phyloP scores from a whole-genome alignment of 2,329 filamentous ascomycete genomes.

The Chaetomiaceae sp. region DNA sequence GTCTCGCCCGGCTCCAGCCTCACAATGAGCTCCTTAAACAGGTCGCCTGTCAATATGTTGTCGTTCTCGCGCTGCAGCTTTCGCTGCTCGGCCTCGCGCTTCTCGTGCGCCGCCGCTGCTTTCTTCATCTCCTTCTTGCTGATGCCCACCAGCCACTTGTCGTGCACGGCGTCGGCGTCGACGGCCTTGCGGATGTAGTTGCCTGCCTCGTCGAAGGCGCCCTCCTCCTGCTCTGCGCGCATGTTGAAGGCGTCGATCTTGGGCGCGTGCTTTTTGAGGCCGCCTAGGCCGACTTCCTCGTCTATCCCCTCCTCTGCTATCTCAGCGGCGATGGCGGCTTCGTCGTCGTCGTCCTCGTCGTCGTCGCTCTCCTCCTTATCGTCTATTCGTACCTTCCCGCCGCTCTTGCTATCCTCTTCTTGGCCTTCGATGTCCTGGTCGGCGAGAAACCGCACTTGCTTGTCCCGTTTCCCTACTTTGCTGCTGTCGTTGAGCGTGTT shows the following conservation, averaged over 20 bases:
- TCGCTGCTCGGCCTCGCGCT: conserved; percentile 71
- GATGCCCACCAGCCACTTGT: conserved; percentile 86
- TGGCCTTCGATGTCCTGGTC: conserved; percentile 70
- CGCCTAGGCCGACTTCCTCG: conserved; percentile 83
- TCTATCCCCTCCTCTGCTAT: conserved; percentile 73
- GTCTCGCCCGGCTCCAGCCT: conserved; percentile 78
- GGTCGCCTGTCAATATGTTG: conserved; percentile 79
- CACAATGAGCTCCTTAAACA: conserved; percentile 68
- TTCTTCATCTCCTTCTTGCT: conserved; percentile 91
- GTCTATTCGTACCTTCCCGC: conserved; percentile 64
- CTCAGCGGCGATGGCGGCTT: conserved; percentile 70
- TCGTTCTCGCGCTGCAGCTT: conserved; percentile 71
- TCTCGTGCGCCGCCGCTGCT: conserved; percentile 82
- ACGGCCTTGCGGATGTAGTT: conserved; percentile 87
- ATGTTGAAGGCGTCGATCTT: conserved; percentile 97
- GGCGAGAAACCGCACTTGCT: conserved; percentile 59
- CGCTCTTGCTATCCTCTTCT: conserved; percentile 66
- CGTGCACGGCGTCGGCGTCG: conserved; percentile 86
- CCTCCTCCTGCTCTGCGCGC: conserved; percentile 83
- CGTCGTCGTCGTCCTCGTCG: conserved; percentile 58
- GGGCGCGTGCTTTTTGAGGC: conserved; percentile 87
- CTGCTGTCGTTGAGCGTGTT: conserved; percentile 37
- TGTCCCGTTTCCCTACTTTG: conserved; percentile 53
- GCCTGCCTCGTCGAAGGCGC: conserved; percentile 82
- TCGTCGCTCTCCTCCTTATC: conserved; percentile 43